Percentiles rank a stretch among this genome's conserved stretches.
phyloP scores from a whole-genome alignment of 2,329 filamentous ascomycete genomes.

The Hymenoscyphus albidus region DNA sequence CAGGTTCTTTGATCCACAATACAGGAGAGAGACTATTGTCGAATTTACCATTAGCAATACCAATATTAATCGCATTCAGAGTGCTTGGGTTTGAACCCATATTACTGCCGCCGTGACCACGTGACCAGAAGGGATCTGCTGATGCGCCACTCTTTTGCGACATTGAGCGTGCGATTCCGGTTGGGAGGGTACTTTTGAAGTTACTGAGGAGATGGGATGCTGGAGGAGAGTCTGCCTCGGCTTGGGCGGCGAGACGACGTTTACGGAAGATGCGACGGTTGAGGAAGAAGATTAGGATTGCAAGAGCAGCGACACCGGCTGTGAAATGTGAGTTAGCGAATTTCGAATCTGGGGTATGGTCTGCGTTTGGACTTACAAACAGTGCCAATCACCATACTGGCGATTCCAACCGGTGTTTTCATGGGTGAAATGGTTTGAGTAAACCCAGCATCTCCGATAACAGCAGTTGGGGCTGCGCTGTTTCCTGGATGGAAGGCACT shows the following conservation, averaged over 20 bases:
- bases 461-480: not conserved
- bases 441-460: constrained; percentile 1
- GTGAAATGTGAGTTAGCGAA: not conserved
- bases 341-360: not conserved
- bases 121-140: constrained; percentile 7
- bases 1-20: not conserved
- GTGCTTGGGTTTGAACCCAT: not conserved
- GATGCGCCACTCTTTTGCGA: constrained; percentile 14
- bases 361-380: constrained; percentile 8
- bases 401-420: constrained; percentile 6
- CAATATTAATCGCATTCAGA: constrained; percentile 1
- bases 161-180: constrained; percentile 19
- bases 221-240: constrained; percentile 18
- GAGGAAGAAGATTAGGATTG: constrained; percentile 18
- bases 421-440: not conserved
- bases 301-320: constrained; percentile 17
- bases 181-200: constrained; percentile 13
- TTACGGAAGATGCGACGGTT: constrained; percentile 19
- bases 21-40: not conserved
- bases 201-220: constrained; percentile 16
- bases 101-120: constrained; percentile 3
- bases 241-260: constrained; percentile 13
- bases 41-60: not conserved
- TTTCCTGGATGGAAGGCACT: not conserved
- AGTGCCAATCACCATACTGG: constrained; percentile 13